Conservation (phyloP, 1,284 basidiomycete genomes). For the Neonothopanus nambi region DNA sequence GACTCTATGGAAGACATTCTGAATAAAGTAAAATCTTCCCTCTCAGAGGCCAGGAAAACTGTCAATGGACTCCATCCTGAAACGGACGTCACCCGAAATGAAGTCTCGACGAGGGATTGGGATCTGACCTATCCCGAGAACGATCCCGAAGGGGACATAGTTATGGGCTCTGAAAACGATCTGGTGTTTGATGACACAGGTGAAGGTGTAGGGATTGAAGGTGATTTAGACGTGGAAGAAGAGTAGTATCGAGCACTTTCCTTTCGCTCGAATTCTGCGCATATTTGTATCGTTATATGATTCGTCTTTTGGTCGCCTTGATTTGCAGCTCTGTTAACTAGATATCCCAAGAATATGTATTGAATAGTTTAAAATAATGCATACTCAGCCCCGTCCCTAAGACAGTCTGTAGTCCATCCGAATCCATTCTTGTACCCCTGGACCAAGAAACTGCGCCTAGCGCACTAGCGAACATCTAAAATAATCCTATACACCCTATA, state of each 20-base stretch:
- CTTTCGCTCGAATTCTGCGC: neutral
- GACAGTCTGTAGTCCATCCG: too few relatives aligned
- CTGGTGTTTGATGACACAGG: constrained; percentile 64
- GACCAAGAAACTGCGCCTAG: constrained; percentile 9
- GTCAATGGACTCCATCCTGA: neutral
- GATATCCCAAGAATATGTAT: too few relatives aligned
- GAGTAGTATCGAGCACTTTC: constrained; percentile 35
- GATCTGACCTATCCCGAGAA: constrained; percentile 7
- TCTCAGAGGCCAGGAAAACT: constrained; percentile 25
- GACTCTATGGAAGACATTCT: constrained; percentile 75
- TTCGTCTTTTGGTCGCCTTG: too few relatives aligned
- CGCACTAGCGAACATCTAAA: neutral
- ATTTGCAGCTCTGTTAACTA: too few relatives aligned
- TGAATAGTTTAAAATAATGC: too few relatives aligned
- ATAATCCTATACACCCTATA: neutral
- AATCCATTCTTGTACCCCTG: too few relatives aligned
- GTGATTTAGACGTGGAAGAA: constrained; percentile 73
- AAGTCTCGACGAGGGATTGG: neutral
- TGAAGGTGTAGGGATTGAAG: constrained; percentile 67
- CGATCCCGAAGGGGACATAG: constrained; percentile 33
- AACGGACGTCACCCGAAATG: neutral
- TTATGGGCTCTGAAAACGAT: constrained; percentile 33
- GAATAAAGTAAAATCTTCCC: constrained; percentile 52
- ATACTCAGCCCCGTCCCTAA: too few relatives aligned
- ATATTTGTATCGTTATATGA: neutral